Base-by-base conservation (phyloP, 768 basidiomycete genomes). In the Suillus placidus region DNA sequence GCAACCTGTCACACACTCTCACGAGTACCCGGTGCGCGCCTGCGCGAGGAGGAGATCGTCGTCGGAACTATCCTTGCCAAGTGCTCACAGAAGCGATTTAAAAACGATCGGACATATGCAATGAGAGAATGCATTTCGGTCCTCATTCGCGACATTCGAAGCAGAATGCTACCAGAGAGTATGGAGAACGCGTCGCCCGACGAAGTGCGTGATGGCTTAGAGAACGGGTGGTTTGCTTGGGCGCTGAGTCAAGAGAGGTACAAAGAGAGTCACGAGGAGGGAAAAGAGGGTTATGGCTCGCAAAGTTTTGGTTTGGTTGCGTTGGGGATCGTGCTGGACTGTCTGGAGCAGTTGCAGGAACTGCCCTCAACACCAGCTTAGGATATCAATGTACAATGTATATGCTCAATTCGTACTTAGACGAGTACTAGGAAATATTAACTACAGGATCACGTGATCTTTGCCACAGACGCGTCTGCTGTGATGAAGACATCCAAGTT, bases 11-110 rank as follows among this genome's bases (percentile, higher is more conserved):
- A 92, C 71, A 85, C 88, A 0, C 75, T 93, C 12, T 85, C 89
- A 10, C 82, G 84, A 62, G 76, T 80, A 10, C 82, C 87, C 1
- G 86, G 84, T 10, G 80, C 80, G 9, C 82, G 82, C 37, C 80
- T 94, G 40, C 74, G 81, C 7, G 93, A 94, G 71, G 88, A 89
- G 60, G 93, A 94, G 70, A 81, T 93, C 30, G 88, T 92, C 1
- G 76, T 88, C 37, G 92, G 91, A 23, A 87, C 88, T 0, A 94
- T 94, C 64, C 76, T 92, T 54, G 89, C 87, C 2, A 87, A 87
- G 65, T 91, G 88, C 70, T 77, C 84, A 1, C 86, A 92, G 68
- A 82, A 81, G 64, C 77, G 87, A 40, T 88, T 84, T 82, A 80
- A 90, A 65, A 82, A 74, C 35, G 85, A 86, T 67, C 81, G 89